Evolutionary conservation across 352 stramenopile species (phyloP), one percentile per base, ranked within the genome.

Genomic region (Globisporangium takayamanum): DNA sequence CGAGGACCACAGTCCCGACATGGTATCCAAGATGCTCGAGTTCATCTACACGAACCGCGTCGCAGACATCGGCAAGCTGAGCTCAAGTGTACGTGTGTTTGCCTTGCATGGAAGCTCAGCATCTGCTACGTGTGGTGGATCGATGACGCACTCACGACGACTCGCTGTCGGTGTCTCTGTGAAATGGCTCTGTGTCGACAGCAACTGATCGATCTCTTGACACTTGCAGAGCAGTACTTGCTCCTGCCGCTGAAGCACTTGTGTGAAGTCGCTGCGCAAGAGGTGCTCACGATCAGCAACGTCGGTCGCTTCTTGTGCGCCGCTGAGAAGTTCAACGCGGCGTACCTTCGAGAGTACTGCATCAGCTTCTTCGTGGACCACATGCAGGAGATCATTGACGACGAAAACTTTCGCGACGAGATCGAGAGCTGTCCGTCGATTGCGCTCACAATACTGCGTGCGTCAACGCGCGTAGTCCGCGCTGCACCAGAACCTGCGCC

Each of bases 11-110:
- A 81, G 76, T 3, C 68, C 74, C 6, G 81, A 93, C 15, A 95
- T 95, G 68, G 84, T 97, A 44, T 72, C 74, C 50, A 93, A 94
- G 74, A 95, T 97, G 80, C 79, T 97, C 47, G 89, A 97, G 73
- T 97, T 93, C 60, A 92, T 97, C 52, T 97, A 97, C 68, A 96
- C 89, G 3, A 96, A 97, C 66, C 74, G 79, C 12, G 81, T 97
- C 8, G 68, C 79, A 16, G 88, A 95, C 56, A 70, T 97, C 50
- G 49, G 49, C 55, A 89, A 89, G 59, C 72, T 92, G 39, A 84
- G 71, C 47, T 87, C 81, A 1, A 80, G 80, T 41, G 85, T 93
- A 70, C 44, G 78, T 76, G 25, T 18, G 25, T 26, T 6, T 11
- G 10, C 11, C 11, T 46, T 20, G 42, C 6, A 3, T 10, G 5